Percentiles rank a stretch among this genome's conserved stretches.
Evolutionary conservation across 495 filamentous ascomycete species (phyloP).

Genomic region (Achaetomiella virescens): DNA sequence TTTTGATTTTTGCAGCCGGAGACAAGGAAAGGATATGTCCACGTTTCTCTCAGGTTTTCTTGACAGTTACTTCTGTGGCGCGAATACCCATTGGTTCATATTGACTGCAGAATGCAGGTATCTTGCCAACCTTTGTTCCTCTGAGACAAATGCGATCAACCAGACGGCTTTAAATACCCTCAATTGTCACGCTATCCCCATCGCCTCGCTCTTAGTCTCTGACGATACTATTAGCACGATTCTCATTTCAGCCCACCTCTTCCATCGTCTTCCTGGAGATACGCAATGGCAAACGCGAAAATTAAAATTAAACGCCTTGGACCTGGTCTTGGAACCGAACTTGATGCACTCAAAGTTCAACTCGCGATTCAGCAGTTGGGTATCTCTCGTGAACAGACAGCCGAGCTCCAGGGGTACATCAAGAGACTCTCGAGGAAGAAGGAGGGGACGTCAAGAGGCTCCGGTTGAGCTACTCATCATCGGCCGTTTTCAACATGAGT

Average conservation of each 20-base stretch:
- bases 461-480: slow-evolving; percentile 3
- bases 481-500: background rate
- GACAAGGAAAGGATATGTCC: slow-evolving; percentile 1
- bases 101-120: background rate
- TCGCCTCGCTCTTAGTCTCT: too few relatives aligned
- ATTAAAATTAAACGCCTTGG: too few relatives aligned
- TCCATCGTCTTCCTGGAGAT: background rate
- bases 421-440: slow-evolving; percentile 16
- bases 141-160: background rate
- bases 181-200: background rate
- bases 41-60: background rate
- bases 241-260: background rate
- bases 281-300: background rate
- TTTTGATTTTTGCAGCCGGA: slow-evolving; percentile 45
- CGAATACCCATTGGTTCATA: slow-evolving; percentile 4
- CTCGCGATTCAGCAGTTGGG: slow-evolving; percentile 3
- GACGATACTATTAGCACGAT: too few relatives aligned
- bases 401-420: slow-evolving; percentile 19
- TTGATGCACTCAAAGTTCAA: background rate
- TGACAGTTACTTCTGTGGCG: background rate
- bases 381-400: slow-evolving; percentile 12
- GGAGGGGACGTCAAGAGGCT: background rate
- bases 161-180: background rate
- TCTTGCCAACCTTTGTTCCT: background rate
- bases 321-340: background rate